A percentile compares a stretch with the other conserved stretches of the same genome.
These are phyloP conservation scores for Chernovozyma sophiae-reginae DNA, from an alignment of 1,139 yeast species.

Conservation along the genomic window DNA sequence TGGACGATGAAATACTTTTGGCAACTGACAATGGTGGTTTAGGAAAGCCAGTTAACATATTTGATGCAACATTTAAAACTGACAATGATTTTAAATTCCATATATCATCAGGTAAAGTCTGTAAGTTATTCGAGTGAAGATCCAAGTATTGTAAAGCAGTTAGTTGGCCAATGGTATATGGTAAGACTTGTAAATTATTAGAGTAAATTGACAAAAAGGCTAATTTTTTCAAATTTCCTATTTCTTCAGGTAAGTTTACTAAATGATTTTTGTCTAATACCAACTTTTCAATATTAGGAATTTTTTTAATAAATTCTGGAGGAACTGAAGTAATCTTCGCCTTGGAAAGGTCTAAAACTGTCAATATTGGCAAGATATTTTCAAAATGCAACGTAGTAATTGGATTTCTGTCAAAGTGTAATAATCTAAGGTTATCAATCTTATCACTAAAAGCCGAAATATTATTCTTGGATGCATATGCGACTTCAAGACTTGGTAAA, in stretches of 20 bases:
- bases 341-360: constrained; percentile 71
- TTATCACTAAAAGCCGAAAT: constrained; percentile 67
- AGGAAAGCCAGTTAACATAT: constrained; percentile 66
- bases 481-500: constrained; percentile 65
- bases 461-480: constrained; percentile 73
- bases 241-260: constrained; percentile 68
- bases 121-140: constrained; percentile 81
- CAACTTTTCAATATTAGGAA: constrained; percentile 69
- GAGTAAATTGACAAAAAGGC: constrained; percentile 66
- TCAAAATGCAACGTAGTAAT: constrained; percentile 70
- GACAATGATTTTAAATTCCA: constrained; percentile 62
- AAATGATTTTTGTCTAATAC: constrained; percentile 81
- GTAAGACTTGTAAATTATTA: constrained; percentile 74
- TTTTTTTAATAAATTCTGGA: constrained; percentile 54
- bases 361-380: constrained; percentile 53
- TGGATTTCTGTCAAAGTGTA: constrained; percentile 63
- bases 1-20: constrained; percentile 32
- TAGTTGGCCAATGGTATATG: constrained; percentile 61
- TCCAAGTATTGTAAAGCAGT: constrained; percentile 66
- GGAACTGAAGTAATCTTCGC: constrained; percentile 80
- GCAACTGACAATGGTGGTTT: constrained; percentile 44
- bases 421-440: constrained; percentile 52
- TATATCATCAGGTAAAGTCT: constrained; percentile 61
- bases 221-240: constrained; percentile 57
- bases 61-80: constrained; percentile 73